Percentiles rank a stretch among this genome's conserved stretches.
Conservation (phyloP, 495 filamentous ascomycete genomes). For the Talaromyces thailandensis region DNA sequence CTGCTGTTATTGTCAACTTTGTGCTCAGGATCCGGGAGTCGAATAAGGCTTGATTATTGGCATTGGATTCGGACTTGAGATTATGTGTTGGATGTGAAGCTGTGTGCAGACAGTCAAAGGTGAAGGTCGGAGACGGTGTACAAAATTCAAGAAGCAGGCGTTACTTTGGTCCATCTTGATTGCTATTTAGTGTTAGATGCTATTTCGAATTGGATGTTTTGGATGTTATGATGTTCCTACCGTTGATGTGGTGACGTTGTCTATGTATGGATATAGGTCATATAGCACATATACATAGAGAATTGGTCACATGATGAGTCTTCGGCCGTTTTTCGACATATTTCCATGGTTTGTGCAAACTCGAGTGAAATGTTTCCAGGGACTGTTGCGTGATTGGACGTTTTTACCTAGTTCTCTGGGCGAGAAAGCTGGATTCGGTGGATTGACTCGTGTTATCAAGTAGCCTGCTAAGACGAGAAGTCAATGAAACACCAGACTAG, state of each 20-base stretch:
- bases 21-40: conserved; percentile 66
- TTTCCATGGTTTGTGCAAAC: background rate
- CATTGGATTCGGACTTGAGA: background rate
- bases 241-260: background rate
- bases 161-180: background rate
- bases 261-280: background rate
- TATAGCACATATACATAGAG: background rate
- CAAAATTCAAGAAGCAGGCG: background rate
- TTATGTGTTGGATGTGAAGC: background rate
- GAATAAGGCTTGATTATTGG: conserved; percentile 12
- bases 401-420: background rate
- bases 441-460: background rate
- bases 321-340: background rate
- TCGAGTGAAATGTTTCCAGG: background rate
- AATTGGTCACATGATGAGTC: background rate
- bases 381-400: background rate
- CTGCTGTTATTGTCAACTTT: conserved; percentile 90
- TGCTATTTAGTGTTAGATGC: background rate
- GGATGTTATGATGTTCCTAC: background rate
- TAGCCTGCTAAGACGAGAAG: background rate
- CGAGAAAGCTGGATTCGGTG: background rate
- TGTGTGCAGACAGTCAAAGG: background rate
- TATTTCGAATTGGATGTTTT: background rate
- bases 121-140: background rate
- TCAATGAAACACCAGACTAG: background rate